A percentile compares a stretch with the other conserved stretches of the same genome.
Evolutionary conservation across 805 yeast genomes (phyloP).

Genomic region (Blastobotrys americana): DNA sequence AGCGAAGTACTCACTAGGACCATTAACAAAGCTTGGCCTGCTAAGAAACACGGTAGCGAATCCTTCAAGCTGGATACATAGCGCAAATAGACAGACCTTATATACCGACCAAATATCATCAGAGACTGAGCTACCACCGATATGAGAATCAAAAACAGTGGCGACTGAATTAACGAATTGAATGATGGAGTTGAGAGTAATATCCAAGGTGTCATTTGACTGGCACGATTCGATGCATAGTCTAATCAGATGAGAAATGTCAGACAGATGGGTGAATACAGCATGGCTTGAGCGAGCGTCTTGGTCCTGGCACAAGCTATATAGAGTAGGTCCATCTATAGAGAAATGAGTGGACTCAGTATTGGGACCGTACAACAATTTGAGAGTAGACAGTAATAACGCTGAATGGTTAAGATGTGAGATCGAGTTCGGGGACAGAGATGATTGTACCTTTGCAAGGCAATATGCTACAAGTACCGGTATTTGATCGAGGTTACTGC

Average conservation of each 20-base stretch:
- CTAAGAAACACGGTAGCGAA: slow-evolving; percentile 16
- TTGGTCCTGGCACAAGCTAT: neutral
- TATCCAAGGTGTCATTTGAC: slow-evolving; percentile 6
- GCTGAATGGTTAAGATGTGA: slow-evolving; percentile 1
- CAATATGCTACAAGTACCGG: neutral
- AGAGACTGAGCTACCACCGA: neutral
- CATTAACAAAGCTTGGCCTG: neutral
- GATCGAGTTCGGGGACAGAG: slow-evolving; percentile 1
- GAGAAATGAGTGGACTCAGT: neutral
- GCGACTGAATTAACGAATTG: neutral
- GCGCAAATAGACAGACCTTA: slow-evolving; percentile 21
- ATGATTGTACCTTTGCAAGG: slow-evolving; percentile 6
- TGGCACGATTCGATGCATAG: slow-evolving; percentile 2
- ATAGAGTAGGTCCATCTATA: neutral
- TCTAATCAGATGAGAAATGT: slow-evolving; percentile 14
- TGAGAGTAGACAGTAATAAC: neutral
- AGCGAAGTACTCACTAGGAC: slow-evolving; percentile 11
- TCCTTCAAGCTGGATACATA: slow-evolving; percentile 24
- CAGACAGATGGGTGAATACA: slow-evolving; percentile 10
- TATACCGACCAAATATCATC: slow-evolving; percentile 15
- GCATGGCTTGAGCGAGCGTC: neutral
- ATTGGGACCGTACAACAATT: neutral
- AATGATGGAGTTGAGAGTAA: slow-evolving; percentile 2
- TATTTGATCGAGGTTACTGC: neutral
- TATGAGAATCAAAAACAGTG: neutral